Conservation (phyloP, 2,329 filamentous ascomycete species). For the Calonectria ilicicola region DNA sequence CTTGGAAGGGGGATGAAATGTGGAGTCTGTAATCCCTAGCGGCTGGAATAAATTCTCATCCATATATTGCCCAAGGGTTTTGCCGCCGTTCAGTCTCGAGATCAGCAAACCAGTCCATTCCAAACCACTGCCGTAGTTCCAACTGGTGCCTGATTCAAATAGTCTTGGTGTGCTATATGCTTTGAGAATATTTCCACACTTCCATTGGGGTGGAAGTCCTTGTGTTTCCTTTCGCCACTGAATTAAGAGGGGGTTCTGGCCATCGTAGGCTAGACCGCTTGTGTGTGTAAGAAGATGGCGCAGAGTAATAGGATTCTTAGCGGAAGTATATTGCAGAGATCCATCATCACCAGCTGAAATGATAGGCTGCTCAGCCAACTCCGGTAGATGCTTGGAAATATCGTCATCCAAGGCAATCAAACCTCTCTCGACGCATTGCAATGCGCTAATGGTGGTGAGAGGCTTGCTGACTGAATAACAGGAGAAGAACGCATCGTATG, state of each 20-base stretch:
- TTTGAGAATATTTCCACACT: neutral
- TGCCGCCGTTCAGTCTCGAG: neutral
- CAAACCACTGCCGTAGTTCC: conserved; percentile 4
- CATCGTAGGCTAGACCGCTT: conserved; percentile 5
- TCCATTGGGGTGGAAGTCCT: neutral
- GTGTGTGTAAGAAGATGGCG: conserved; percentile 13
- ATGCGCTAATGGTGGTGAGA: conserved; percentile 2
- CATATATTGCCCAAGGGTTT: neutral
- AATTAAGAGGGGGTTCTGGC: neutral
- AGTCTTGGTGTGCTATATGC: neutral
- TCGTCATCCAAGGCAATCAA: conserved; percentile 9
- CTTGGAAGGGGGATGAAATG: neutral
- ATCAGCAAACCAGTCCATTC: conserved; percentile 11
- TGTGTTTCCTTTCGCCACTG: conserved; percentile 6
- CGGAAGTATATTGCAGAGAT: neutral
- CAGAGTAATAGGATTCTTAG: neutral
- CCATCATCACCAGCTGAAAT: neutral
- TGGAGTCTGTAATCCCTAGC: neutral
- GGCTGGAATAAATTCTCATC: neutral
- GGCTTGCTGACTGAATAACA: conserved; percentile 5
- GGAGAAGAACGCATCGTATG: conserved; percentile 4
- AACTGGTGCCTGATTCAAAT: conserved; percentile 13
- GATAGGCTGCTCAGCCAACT: neutral
- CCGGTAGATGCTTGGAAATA: neutral
- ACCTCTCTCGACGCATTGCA: conserved; percentile 10